Conservation (phyloP, 495 filamentous ascomycete species). For the Usnea hakonensis region DNA sequence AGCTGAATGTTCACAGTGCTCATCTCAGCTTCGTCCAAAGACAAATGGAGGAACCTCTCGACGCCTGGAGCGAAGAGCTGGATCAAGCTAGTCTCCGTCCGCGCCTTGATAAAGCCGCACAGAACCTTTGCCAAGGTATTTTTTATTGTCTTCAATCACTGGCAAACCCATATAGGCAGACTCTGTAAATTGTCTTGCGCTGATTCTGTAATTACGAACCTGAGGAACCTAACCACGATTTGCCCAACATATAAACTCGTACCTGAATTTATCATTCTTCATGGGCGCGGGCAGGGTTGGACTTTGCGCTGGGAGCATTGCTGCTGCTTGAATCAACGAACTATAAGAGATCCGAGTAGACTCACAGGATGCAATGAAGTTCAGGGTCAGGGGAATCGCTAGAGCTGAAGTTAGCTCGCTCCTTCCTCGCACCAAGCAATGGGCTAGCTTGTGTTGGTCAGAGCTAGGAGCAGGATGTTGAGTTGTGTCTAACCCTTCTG, state of each 20-base stretch:
- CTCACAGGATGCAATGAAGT: slow-evolving; percentile 82
- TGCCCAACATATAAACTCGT: slow-evolving; percentile 1
- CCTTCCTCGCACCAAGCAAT: not conserved
- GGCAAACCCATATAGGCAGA: not conserved
- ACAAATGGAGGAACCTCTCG: slow-evolving; percentile 23
- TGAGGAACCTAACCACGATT: slow-evolving; percentile 44
- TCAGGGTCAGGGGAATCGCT: slow-evolving; percentile 68
- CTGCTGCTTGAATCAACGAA: slow-evolving; percentile 24
- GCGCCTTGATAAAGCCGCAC: slow-evolving; percentile 83
- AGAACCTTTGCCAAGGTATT: slow-evolving; percentile 20
- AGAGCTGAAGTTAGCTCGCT: slow-evolving; percentile 21
- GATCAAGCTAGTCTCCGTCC: slow-evolving; percentile 38
- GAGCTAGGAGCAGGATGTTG: not conserved
- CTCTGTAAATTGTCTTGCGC: slow-evolving; percentile 15
- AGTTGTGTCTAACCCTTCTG: slow-evolving; percentile 57
- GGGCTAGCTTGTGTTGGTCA: not conserved
- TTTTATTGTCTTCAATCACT: slow-evolving; percentile 10
- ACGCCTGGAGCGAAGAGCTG: slow-evolving; percentile 32
- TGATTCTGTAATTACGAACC: slow-evolving; percentile 40
- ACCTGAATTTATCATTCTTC: slow-evolving; percentile 9
- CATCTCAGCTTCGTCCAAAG: slow-evolving; percentile 70
- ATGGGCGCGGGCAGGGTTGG: not conserved
- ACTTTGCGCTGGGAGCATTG: slow-evolving; percentile 14
- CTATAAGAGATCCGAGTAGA: slow-evolving; percentile 27
- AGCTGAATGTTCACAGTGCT: slow-evolving; percentile 85